Evolutionary conservation across 176 grass and related monocot species (phyloP).

Genomic region (Pharus latifolius): DNA sequence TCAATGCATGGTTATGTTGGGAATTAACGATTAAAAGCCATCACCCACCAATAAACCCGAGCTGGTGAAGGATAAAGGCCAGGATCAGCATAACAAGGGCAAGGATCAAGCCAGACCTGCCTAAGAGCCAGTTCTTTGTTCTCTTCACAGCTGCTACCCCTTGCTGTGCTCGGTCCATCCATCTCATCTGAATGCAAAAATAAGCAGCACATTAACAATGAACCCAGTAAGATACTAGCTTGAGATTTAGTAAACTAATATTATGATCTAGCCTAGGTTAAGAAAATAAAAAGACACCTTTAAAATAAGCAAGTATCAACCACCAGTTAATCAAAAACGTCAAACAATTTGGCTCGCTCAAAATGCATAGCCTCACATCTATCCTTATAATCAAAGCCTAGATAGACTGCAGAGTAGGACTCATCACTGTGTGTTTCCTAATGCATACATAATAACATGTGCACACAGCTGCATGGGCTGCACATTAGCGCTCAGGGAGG

Average conservation of each 20-base stretch:
- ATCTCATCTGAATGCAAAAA: constrained; percentile 63
- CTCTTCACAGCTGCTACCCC: constrained; percentile 61
- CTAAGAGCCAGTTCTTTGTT: constrained; percentile 92
- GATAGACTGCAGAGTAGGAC: background rate
- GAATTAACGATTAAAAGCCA: background rate
- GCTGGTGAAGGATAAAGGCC: constrained; percentile 63
- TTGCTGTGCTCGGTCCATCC: constrained; percentile 72
- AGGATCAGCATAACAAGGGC: constrained; percentile 78
- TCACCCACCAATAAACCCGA: constrained; percentile 81
- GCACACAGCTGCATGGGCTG: background rate
- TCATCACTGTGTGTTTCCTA: background rate
- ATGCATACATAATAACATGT: background rate
- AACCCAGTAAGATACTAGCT: background rate
- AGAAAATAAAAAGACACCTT: background rate
- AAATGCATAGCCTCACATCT: background rate
- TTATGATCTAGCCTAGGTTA: background rate
- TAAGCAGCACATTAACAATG: background rate
- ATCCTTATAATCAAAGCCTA: background rate
- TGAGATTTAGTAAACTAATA: background rate
- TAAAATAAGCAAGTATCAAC: background rate
- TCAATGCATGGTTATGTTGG: background rate
- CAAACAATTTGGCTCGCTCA: too few relatives aligned
- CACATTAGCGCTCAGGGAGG: background rate
- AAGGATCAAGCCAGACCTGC: constrained; percentile 65
- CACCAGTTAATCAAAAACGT: background rate